phyloP scores from a whole-genome alignment of 805 yeast species.

The Millerago galiae region DNA sequence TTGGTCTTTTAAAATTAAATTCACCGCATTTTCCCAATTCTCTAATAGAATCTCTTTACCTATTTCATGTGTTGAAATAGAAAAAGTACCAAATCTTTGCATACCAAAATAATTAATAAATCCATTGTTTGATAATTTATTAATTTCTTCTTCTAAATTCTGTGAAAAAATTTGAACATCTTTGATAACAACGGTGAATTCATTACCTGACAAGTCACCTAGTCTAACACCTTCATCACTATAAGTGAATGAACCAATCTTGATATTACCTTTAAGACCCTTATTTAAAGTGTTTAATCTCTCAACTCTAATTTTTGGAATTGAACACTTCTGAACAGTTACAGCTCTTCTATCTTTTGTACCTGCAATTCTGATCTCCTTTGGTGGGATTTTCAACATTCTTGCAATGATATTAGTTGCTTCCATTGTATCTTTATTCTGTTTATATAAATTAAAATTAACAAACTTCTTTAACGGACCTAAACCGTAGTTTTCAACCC shows the following conservation, averaged over 20 bases:
- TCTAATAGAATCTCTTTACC: constrained; percentile 68
- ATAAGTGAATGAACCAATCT: constrained; percentile 73
- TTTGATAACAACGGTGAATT: constrained; percentile 78
- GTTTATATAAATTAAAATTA: constrained; percentile 81
- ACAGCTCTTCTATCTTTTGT: constrained; percentile 96
- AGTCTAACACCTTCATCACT: constrained; percentile 54
- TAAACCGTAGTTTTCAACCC: constrained; percentile 60
- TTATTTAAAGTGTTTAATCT: constrained; percentile 72
- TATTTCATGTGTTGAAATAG: constrained; percentile 81
- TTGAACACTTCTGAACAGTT: constrained; percentile 77
- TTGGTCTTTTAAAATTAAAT: constrained; percentile 78
- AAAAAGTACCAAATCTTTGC: constrained; percentile 97
- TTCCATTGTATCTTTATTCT: constrained; percentile 97
- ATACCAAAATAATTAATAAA: constrained; percentile 95
- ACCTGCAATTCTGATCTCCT: constrained; percentile 76
- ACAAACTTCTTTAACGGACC: constrained; percentile 67
- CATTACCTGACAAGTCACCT: constrained; percentile 87
- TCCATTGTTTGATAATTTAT: constrained; percentile 58
- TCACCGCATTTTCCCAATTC: constrained; percentile 77
- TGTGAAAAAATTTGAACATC: constrained; percentile 44
- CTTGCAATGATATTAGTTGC: constrained; percentile 71
- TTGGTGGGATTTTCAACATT: constrained; percentile 68
- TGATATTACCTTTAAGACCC: constrained; percentile 61
- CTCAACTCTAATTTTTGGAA: constrained; percentile 62
- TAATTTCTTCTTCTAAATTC: constrained; percentile 28